Conservation (phyloP, 306 rosid genomes). For the cucumber (Cucumis sativus) region Cucumber_9930_V3 NC_026660.2:17677501-17678000, state of each 20-base stretch:
- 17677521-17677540: conserved; percentile 44
- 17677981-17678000: conserved; percentile 56
- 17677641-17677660: conserved; percentile 47
- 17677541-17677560: conserved; percentile 58
- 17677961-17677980: conserved; percentile 57
- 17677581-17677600: conserved; percentile 34
- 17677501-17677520: conserved; percentile 33
- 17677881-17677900: conserved; percentile 42
- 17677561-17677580: conserved; percentile 67
- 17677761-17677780: conserved; percentile 37
- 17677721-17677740: conserved; percentile 54
- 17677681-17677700: conserved; percentile 31
- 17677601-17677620: conserved; percentile 33
- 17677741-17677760: conserved; percentile 44
- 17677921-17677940: conserved; percentile 40
- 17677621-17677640: conserved; percentile 23
- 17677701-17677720: conserved; percentile 42
- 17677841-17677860: conserved; percentile 55
- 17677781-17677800: conserved; percentile 40
- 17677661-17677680: conserved; percentile 60
- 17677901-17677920: conserved; percentile 38
- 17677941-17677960: conserved; percentile 44
- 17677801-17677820: conserved; percentile 35
- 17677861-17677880: conserved; percentile 57
- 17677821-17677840: conserved; percentile 44